These are phyloP conservation scores for Ophiobolus disseminans DNA, from an alignment of 2,329 filamentous ascomycete genomes.

Conservation along the genomic window DNA sequence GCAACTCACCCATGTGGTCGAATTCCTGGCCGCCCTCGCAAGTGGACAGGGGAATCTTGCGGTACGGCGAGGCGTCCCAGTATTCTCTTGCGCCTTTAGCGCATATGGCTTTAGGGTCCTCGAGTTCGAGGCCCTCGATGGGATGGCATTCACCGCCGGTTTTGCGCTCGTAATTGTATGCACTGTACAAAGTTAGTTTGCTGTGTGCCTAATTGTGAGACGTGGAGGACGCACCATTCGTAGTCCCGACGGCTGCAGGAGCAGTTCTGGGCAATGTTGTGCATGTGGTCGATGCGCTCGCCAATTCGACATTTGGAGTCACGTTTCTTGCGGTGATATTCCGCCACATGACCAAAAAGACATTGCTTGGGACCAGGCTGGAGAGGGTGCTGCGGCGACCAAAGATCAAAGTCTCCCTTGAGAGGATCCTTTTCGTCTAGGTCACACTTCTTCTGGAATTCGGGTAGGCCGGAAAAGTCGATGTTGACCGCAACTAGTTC, in stretches of 20 bases:
- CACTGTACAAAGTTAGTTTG: slow-evolving; percentile 60
- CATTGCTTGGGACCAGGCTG: slow-evolving; percentile 79
- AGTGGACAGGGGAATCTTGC: slow-evolving; percentile 86
- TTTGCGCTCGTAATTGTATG: slow-evolving; percentile 90
- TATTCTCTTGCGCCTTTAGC: slow-evolving; percentile 76
- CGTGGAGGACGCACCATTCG: slow-evolving; percentile 75
- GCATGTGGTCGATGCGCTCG: slow-evolving; percentile 67
- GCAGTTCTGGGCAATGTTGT: slow-evolving; percentile 77
- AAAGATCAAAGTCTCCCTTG: slow-evolving; percentile 79
- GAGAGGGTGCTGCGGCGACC: slow-evolving; percentile 84
- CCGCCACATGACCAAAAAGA: slow-evolving; percentile 87
- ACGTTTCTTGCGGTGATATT: slow-evolving; percentile 90
- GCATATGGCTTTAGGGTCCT: slow-evolving; percentile 66
- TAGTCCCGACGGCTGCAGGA: slow-evolving; percentile 84
- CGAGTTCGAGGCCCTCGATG: slow-evolving; percentile 74
- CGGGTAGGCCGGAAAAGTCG: slow-evolving; percentile 78
- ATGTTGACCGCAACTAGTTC: slow-evolving; percentile 78
- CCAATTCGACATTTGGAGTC: slow-evolving; percentile 83
- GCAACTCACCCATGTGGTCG: slow-evolving; percentile 68
- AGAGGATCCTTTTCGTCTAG: slow-evolving; percentile 67
- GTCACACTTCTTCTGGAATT: slow-evolving; percentile 73
- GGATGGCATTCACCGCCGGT: slow-evolving; percentile 77
- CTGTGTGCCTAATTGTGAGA: background rate
- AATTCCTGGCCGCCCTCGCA: slow-evolving; percentile 78
- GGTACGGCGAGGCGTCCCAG: slow-evolving; percentile 86